phyloP scores from a whole-genome alignment of 441 rosid genomes.

The Arabidopsis hybrid region DNA sequence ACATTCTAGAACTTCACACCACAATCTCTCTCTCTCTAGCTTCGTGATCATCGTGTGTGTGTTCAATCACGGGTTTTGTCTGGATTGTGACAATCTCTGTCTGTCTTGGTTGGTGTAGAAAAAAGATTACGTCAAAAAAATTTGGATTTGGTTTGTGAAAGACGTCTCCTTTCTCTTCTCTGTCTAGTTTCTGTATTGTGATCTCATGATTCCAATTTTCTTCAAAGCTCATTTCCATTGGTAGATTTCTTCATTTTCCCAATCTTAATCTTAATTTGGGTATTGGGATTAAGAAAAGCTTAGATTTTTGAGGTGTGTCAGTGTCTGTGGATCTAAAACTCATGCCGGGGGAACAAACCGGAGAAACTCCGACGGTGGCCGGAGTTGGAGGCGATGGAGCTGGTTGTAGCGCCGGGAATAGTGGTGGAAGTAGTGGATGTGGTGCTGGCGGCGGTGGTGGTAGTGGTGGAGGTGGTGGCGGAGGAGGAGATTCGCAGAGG shows the following conservation, averaged over 20 bases:
- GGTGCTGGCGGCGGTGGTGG: slow-evolving; percentile 39
- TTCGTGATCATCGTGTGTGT: slow-evolving; percentile 25
- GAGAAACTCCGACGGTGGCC: slow-evolving; percentile 44
- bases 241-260: background rate
- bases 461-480: slow-evolving; percentile 37
- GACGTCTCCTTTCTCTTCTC: slow-evolving; percentile 14
- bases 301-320: slow-evolving; percentile 16
- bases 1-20: slow-evolving; percentile 75
- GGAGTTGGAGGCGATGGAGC: slow-evolving; percentile 41
- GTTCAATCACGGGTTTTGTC: background rate
- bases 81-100: slow-evolving; percentile 27
- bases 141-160: slow-evolving; percentile 29
- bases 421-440: slow-evolving; percentile 47
- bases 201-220: slow-evolving; percentile 30
- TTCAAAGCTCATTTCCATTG: background rate
- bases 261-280: slow-evolving; percentile 17
- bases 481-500: slow-evolving; percentile 65
- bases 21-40: slow-evolving; percentile 44
- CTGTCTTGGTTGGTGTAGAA: slow-evolving; percentile 41
- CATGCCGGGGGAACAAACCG: slow-evolving; percentile 64
- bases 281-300: slow-evolving; percentile 5
- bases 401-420: slow-evolving; percentile 41
- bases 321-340: slow-evolving; percentile 24
- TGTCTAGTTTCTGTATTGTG: slow-evolving; percentile 2
- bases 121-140: background rate